phyloP scores from a whole-genome alignment of 257 asterid species.

The Scutellaria barbata region DNA sequence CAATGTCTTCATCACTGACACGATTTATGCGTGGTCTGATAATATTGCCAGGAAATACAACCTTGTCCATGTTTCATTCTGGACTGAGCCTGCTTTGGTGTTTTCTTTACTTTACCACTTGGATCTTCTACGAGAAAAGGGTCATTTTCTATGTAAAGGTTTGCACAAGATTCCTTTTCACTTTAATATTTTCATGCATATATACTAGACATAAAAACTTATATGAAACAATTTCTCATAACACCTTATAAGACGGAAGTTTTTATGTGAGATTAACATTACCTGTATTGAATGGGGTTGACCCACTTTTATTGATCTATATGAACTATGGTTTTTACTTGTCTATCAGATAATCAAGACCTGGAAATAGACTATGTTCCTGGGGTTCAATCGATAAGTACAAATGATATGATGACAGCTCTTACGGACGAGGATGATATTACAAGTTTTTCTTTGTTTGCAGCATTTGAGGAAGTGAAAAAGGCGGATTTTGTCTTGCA shows the following conservation, averaged over 20 bases:
- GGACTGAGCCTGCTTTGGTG: constrained; percentile 45
- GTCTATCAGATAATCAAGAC: constrained; percentile 30
- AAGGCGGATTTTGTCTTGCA: constrained; percentile 33
- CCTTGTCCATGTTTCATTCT: constrained; percentile 46
- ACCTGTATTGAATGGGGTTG: too few species aligned
- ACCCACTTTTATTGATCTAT: too few species aligned
- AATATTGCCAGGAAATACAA: constrained; percentile 43
- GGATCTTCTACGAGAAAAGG: constrained; percentile 39
- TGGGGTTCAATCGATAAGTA: constrained; percentile 27
- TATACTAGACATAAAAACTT: background rate
- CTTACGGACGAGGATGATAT: background rate
- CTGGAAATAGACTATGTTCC: constrained; percentile 30
- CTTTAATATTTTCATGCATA: background rate
- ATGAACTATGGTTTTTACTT: too few species aligned
- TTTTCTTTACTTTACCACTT: constrained; percentile 41
- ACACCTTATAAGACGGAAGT: too few species aligned
- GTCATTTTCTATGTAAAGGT: constrained; percentile 47
- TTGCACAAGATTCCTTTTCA: background rate
- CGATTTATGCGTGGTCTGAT: constrained; percentile 42
- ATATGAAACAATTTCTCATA: too few species aligned
- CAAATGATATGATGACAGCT: constrained; percentile 23
- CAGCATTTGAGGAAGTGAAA: constrained; percentile 18
- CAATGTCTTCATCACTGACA: constrained; percentile 47
- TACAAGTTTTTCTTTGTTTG: constrained; percentile 7
- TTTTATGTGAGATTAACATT: too few species aligned